Percentiles rank a stretch among this genome's conserved stretches.
Conservation (phyloP, 495 filamentous ascomycete genomes). For the Tuber umbilicatum region DNA sequence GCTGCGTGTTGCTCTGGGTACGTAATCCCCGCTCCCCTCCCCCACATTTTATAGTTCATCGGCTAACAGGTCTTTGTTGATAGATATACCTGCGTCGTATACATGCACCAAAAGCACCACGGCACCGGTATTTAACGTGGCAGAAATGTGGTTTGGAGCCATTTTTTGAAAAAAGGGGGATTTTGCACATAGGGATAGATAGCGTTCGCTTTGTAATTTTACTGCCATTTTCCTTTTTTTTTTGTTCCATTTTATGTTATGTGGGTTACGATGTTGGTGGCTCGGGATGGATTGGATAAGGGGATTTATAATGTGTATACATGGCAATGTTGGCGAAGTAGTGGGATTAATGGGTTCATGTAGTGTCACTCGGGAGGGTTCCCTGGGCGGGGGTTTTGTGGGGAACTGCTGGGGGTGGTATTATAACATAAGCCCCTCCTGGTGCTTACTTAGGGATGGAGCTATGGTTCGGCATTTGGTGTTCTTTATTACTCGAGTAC, state of each 20-base stretch:
- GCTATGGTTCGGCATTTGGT: neutral
- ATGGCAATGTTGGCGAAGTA: neutral
- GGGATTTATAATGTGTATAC: neutral
- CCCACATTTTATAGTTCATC: neutral
- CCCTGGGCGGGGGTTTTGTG: neutral
- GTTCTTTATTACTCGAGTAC: neutral
- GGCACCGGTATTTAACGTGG: neutral
- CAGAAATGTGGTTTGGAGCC: neutral
- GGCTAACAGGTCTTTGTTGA: constrained; percentile 9
- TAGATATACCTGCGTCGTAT: constrained; percentile 41
- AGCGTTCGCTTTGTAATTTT: constrained; percentile 5
- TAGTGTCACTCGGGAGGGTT: neutral
- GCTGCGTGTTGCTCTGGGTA: constrained; percentile 66
- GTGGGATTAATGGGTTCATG: neutral
- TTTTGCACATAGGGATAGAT: neutral
- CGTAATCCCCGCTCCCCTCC: constrained; percentile 29
- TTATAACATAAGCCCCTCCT: neutral
- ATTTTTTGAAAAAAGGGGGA: neutral
- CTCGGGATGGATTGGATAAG: neutral
- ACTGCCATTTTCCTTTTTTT: neutral
- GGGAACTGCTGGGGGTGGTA: neutral
- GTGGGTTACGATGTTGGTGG: neutral
- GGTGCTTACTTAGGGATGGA: neutral
- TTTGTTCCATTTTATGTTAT: constrained; percentile 1
- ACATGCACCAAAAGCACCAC: constrained; percentile 41